phyloP scores from a whole-genome alignment of 2,329 filamentous ascomycete species.

The Fusarium equiseti region DNA sequence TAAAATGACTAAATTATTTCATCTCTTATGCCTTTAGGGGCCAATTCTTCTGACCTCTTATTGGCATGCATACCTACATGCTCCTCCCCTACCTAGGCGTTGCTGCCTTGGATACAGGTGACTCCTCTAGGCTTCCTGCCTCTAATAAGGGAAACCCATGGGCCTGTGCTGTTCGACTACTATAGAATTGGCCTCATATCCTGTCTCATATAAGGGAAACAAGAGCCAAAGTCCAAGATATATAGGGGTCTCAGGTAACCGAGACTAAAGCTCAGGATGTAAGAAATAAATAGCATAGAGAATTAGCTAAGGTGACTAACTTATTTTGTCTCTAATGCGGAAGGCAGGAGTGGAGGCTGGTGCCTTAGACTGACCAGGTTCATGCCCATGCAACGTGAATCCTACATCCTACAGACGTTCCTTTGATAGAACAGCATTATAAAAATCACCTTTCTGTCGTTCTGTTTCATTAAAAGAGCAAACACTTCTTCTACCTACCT shows the following conservation, averaged over 20 bases:
- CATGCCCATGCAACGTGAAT: not conserved
- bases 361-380: not conserved
- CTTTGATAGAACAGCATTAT: not conserved
- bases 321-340: not conserved
- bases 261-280: not conserved
- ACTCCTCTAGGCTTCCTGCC: not conserved
- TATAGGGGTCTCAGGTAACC: not conserved
- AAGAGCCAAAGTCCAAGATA: not conserved
- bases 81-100: not conserved
- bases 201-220: no score
- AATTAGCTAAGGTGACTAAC: not conserved
- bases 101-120: not conserved
- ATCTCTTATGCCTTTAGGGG: no score
- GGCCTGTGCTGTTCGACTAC: not conserved
- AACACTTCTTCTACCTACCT: not conserved
- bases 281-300: not conserved
- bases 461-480: not conserved
- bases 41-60: no score
- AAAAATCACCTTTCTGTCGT: not conserved
- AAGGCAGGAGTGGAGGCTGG: not conserved
- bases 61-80: not conserved
- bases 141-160: not conserved
- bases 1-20: no score
- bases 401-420: not conserved
- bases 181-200: not conserved